Evolutionary conservation across 1,284 basidiomycete species (phyloP), one percentile per base, ranked within the genome.

Genomic region (Ustilago lituana): DNA sequence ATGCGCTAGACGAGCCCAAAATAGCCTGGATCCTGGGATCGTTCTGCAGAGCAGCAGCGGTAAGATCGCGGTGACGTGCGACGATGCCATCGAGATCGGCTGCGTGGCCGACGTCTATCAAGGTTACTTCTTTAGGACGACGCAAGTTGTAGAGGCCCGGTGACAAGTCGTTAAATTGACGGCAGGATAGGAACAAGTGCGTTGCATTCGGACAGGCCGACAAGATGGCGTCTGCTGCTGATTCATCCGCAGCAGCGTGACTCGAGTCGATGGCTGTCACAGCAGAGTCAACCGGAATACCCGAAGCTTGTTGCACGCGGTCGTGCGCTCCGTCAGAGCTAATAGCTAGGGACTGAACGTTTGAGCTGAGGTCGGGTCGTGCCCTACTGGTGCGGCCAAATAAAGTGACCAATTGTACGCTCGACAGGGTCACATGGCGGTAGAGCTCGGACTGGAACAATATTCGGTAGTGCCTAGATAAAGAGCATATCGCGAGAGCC

Each of bases 1-100:
- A n/a, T n/a, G n/a, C n/a, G n/a, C n/a, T n/a, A n/a, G n/a, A n/a
- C n/a, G 35, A 33, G 29, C 52, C 44, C 10, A 70, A 10, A 11
- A 62, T 33, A 11, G 62, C 50, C 10, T 53, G 57, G 7, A 70
- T 61, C 4, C 54, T 45, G 14, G 67, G 62, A 26, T 70, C 54
- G 23, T 52, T 45, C 40, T 65, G 57, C 12, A 70, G 48, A 7
- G 50, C 50, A 12, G 48, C 62, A 4, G 67, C 50, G 20, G 51
- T 55, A 10, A 60, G 50, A 19, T 65, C 53, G 29, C 67, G 67
- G 36, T 70, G 67, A 8, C 67, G 62, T 11, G 47, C 45, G 17
- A 58, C 58, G 24, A 70, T 38, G 7, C 67, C 67, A 14, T 58
- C 35, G 11, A 70, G 36, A n/a, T 65, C 53, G 9, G 46, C 31